These are phyloP conservation scores for Phyllosticta capitalensis DNA, from an alignment of 2,329 filamentous ascomycete genomes.

Conservation along the genomic window DNA sequence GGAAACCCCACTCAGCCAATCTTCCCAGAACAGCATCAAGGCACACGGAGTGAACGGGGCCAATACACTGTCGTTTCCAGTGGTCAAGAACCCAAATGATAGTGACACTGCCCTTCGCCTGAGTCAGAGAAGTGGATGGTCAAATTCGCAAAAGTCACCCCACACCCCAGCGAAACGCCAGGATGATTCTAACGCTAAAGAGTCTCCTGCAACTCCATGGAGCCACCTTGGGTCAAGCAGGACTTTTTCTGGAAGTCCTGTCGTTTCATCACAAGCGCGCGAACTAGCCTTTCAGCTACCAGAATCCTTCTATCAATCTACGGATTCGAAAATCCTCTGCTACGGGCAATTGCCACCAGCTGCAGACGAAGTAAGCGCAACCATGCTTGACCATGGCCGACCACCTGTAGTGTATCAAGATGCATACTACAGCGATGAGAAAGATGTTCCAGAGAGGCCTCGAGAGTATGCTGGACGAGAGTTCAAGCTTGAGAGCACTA, in stretches of 20 bases:
- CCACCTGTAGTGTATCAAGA: constrained; percentile 72
- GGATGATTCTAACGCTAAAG: neutral
- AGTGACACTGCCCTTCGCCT: constrained; percentile 53
- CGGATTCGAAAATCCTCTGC: constrained; percentile 20
- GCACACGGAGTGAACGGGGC: constrained; percentile 26
- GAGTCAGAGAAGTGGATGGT: constrained; percentile 52
- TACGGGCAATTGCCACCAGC: constrained; percentile 34
- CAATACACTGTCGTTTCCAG: constrained; percentile 53
- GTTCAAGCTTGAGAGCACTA: constrained; percentile 67
- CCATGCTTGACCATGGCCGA: constrained; percentile 47
- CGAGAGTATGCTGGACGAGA: constrained; percentile 83
- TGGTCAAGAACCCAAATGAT: constrained; percentile 68
- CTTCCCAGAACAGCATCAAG: constrained; percentile 33
- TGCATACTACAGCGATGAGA: constrained; percentile 74
- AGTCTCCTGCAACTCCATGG: constrained; percentile 22
- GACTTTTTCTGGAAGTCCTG: constrained; percentile 12
- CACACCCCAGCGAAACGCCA: neutral
- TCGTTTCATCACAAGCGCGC: constrained; percentile 14
- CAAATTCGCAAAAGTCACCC: constrained; percentile 31
- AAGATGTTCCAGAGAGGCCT: constrained; percentile 66
- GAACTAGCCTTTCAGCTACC: constrained; percentile 16
- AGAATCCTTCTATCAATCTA: constrained; percentile 15
- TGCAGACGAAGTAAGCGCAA: constrained; percentile 40
- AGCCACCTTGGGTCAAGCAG: constrained; percentile 20
- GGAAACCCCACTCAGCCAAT: constrained; percentile 16